These are phyloP conservation scores for Eucalyptus lansdowneana DNA, from an alignment of 345 rosid genomes.

Conservation along the genomic window DNA sequence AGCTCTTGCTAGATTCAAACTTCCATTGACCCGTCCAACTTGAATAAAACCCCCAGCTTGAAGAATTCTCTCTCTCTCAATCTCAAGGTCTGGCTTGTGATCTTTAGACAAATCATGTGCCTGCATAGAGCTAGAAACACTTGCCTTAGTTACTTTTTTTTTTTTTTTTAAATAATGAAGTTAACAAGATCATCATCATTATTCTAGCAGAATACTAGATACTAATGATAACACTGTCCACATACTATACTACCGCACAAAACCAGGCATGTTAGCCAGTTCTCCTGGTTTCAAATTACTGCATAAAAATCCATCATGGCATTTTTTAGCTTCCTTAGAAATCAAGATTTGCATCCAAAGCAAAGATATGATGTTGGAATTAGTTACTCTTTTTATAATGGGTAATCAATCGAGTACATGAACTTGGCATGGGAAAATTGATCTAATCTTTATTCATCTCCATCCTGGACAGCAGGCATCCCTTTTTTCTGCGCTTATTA, in stretches of 20 bases:
- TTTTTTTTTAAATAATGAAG: not conserved
- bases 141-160: not conserved
- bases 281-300: not conserved
- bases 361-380: not conserved
- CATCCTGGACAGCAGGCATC: not conserved
- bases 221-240: not conserved
- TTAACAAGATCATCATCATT: not conserved
- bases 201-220: not conserved
- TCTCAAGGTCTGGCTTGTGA: conserved; percentile 95
- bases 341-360: not conserved
- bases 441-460: not conserved
- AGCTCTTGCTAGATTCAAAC: conserved; percentile 95
- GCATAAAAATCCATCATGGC: not conserved
- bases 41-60: conserved; percentile 98
- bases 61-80: conserved; percentile 81
- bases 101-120: conserved; percentile 92
- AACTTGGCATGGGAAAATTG: not conserved
- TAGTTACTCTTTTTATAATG: not conserved
- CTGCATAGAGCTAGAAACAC: conserved; percentile 4
- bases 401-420: not conserved
- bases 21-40: conserved; percentile 87
- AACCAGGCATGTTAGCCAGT: not conserved
- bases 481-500: not conserved
- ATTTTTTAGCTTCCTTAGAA: not conserved
- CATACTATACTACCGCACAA: not conserved